A percentile compares a stretch with the other conserved stretches of the same genome.
Evolutionary conservation across 2,329 filamentous ascomycete species (phyloP).

Genomic region (Xylariomycetidae sp.): DNA sequence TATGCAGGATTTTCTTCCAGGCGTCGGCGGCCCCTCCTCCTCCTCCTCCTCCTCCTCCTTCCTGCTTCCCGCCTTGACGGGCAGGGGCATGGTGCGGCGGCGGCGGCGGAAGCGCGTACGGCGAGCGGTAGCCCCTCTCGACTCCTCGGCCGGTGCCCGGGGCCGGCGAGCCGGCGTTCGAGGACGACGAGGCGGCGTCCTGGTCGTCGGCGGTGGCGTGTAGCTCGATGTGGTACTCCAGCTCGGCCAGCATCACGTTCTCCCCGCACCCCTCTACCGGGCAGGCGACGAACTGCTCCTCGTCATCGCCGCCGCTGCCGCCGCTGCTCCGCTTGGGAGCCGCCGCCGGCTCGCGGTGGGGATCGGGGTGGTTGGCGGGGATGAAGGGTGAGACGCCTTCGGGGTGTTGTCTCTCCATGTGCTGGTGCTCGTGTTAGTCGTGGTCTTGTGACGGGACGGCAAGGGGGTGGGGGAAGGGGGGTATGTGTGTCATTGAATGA

Average conservation of each 20-base stretch:
- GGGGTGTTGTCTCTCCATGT: slow-evolving; percentile 24
- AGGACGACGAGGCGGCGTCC: slow-evolving; percentile 27
- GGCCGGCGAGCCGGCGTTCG: slow-evolving; percentile 5
- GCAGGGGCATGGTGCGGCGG: too few relatives aligned
- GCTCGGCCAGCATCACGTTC: slow-evolving; percentile 42
- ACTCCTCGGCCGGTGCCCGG: too few relatives aligned
- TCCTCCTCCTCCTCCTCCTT: too few relatives aligned
- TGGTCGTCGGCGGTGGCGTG: slow-evolving; percentile 48
- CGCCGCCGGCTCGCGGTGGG: slow-evolving; percentile 1
- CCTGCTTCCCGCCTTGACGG: too few relatives aligned
- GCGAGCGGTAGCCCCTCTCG: slow-evolving; percentile 11
- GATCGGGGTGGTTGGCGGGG: too few relatives aligned
- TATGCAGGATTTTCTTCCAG: slow-evolving; percentile 25
- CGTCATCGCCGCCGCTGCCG: slow-evolving; percentile 14
- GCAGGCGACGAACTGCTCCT: slow-evolving; percentile 43
- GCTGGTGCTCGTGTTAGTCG: too few relatives aligned
- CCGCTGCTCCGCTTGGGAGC: too few relatives aligned
- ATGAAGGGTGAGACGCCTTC: slow-evolving; percentile 21
- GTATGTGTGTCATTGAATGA: slow-evolving; percentile 4
- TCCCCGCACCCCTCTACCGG: slow-evolving; percentile 55
- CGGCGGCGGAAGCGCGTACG: too few relatives aligned
- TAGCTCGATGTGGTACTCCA: slow-evolving; percentile 54
- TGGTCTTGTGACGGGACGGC: too few relatives aligned
- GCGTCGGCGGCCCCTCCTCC: slow-evolving; percentile 19
- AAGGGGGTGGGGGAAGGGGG: too few relatives aligned